A percentile compares a stretch with the other conserved stretches of the same genome.
phyloP scores from a whole-genome alignment of 2,329 filamentous ascomycete genomes.

The Phaeoacremonium minimum region DNA sequence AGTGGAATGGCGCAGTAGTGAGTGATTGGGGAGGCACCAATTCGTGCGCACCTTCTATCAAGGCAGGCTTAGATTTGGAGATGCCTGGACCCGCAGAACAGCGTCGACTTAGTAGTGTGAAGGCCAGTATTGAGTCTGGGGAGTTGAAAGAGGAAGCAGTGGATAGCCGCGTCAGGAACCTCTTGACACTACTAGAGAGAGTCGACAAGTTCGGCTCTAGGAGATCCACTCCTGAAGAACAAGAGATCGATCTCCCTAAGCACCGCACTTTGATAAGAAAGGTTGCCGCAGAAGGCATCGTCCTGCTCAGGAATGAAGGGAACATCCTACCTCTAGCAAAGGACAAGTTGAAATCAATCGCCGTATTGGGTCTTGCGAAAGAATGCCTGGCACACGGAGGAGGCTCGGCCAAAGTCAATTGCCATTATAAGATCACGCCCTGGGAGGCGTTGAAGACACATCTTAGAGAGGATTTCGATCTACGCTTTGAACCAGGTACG shows the following conservation, averaged over 20 bases:
- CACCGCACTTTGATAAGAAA: neutral
- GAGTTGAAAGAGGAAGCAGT: slow-evolving; percentile 18
- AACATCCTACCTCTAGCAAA: too few relatives aligned
- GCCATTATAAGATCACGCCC: too few relatives aligned
- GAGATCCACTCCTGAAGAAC: neutral
- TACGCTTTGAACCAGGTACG: too few relatives aligned
- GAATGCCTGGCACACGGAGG: too few relatives aligned
- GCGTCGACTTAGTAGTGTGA: slow-evolving; percentile 12
- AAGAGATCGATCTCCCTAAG: neutral
- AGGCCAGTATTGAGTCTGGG: slow-evolving; percentile 17
- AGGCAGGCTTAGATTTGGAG: slow-evolving; percentile 27
- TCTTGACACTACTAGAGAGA: slow-evolving; percentile 14
- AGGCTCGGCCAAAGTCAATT: too few relatives aligned
- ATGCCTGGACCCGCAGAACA: slow-evolving; percentile 29
- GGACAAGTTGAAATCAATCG: too few relatives aligned
- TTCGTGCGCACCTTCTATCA: slow-evolving; percentile 24
- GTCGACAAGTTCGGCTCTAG: neutral
- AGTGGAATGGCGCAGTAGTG: slow-evolving; percentile 37
- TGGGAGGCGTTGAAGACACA: too few relatives aligned
- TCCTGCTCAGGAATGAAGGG: neutral
- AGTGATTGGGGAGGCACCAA: slow-evolving; percentile 38
- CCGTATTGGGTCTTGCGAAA: too few relatives aligned
- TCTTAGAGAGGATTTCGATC: too few relatives aligned
- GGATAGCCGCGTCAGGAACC: slow-evolving; percentile 20
- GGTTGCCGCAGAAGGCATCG: neutral